Evolutionary conservation across 345 rosid species (phyloP).

Genomic region (Linum trigynum): DNA sequence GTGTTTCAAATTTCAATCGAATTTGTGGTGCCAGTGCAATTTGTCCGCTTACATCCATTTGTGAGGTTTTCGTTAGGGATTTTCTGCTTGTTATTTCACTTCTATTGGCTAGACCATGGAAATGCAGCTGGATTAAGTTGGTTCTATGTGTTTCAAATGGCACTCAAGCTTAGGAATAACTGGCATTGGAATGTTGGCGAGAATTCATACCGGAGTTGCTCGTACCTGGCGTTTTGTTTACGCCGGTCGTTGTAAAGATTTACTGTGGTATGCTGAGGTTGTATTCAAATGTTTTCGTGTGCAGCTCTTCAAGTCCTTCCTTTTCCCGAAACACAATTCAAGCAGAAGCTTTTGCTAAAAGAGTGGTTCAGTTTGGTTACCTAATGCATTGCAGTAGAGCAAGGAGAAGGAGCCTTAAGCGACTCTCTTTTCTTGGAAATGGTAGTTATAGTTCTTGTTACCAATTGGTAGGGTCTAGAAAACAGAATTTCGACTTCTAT

Average conservation of each 20-base stretch:
- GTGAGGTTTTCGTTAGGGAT: neutral
- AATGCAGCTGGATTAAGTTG: neutral
- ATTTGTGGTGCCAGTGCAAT: too few species aligned
- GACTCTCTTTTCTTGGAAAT: slow-evolving; percentile 26
- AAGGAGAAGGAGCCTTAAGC: slow-evolving; percentile 32
- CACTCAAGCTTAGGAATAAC: neutral
- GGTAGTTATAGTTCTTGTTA: slow-evolving; percentile 17
- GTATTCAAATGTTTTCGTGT: slow-evolving; percentile 19
- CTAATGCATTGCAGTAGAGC: slow-evolving; percentile 38
- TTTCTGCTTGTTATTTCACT: neutral
- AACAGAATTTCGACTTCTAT: slow-evolving; percentile 13
- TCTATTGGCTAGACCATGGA: neutral
- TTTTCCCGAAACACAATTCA: slow-evolving; percentile 36
- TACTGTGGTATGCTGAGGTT: neutral
- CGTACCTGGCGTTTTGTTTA: neutral
- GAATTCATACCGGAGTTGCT: neutral
- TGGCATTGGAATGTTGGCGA: neutral
- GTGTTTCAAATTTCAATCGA: too few species aligned
- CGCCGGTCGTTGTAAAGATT: neutral
- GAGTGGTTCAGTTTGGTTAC: slow-evolving; percentile 28
- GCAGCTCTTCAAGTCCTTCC: slow-evolving; percentile 48
- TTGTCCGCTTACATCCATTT: neutral
- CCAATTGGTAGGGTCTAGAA: slow-evolving; percentile 22
- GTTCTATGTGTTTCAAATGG: neutral
- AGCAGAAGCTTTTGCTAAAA: slow-evolving; percentile 28